Evolutionary conservation across 2,329 filamentous ascomycete genomes (phyloP).

Genomic region (Fusarium sp.): DNA sequence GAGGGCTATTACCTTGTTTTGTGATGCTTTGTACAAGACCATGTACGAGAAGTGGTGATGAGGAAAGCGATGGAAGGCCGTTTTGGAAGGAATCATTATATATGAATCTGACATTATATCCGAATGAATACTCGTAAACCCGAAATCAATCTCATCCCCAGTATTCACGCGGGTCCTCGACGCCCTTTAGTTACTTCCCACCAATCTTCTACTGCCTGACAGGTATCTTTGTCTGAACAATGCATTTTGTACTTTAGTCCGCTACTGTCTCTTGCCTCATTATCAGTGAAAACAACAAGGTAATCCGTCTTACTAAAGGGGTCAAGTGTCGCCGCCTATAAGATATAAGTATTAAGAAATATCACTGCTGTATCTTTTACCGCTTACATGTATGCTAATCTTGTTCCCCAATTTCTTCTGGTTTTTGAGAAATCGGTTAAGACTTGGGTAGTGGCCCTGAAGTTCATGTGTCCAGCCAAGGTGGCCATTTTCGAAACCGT

Average conservation of each 20-base stretch:
- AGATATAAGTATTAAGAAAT: background rate
- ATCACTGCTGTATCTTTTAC: accelerated
- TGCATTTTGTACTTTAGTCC: background rate
- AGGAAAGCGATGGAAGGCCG: too few species aligned
- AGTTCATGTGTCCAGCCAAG: background rate
- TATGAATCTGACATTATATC: too few species aligned
- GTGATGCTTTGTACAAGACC: conserved; percentile 2
- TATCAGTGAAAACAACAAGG: background rate
- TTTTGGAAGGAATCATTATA: too few species aligned
- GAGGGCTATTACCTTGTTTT: conserved; percentile 7
- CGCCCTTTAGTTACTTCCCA: background rate
- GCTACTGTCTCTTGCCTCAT: background rate
- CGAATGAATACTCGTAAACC: background rate
- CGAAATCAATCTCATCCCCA: background rate
- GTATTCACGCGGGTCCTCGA: background rate
- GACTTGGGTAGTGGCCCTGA: background rate
- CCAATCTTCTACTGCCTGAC: background rate
- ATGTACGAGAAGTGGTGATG: conserved; percentile 16
- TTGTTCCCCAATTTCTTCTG: background rate
- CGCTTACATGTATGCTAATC: background rate
- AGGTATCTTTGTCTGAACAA: background rate
- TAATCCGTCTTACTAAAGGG: background rate
- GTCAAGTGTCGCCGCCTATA: background rate
- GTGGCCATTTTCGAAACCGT: background rate
- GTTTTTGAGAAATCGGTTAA: background rate